phyloP scores from a whole-genome alignment of 345 rosid genomes.

The Geranium brycei region DNA sequence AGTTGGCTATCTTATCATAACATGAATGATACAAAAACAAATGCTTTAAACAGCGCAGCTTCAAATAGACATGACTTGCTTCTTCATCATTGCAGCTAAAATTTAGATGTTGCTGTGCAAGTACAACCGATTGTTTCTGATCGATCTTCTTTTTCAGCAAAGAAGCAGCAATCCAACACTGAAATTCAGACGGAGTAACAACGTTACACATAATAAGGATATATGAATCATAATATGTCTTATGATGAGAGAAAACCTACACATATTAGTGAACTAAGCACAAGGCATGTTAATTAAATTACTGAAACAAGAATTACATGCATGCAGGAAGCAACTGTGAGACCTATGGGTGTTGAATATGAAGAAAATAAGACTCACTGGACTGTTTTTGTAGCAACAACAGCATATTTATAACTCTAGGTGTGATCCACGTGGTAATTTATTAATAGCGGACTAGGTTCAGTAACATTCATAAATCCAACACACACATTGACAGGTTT shows the following conservation, averaged over 20 bases:
- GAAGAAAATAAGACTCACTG: not conserved
- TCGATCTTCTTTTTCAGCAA: constrained; percentile 48
- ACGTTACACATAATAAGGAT: not conserved
- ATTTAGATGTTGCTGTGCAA: constrained; percentile 48
- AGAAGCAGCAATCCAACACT: constrained; percentile 87
- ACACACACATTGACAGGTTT: too few relatives aligned
- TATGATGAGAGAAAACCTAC: not conserved
- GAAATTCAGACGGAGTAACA: constrained; percentile 17
- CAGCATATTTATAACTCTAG: not conserved
- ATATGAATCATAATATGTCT: not conserved
- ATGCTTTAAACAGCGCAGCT: constrained; percentile 47
- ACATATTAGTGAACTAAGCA: not conserved
- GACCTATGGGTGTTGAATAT: too few relatives aligned
- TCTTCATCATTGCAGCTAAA: constrained; percentile 56
- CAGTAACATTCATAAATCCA: too few relatives aligned
- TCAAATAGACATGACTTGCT: constrained; percentile 45
- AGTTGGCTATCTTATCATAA: constrained; percentile 16
- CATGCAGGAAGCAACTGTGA: not conserved
- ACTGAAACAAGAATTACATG: not conserved
- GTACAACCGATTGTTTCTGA: constrained; percentile 51
- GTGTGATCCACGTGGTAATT: not conserved
- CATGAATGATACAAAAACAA: constrained; percentile 29
- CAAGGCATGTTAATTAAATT: not conserved
- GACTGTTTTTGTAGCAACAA: not conserved
- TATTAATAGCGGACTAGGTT: too few relatives aligned